phyloP scores from a whole-genome alignment of 257 asterid genomes.

The Gentiana macrophylla region DNA sequence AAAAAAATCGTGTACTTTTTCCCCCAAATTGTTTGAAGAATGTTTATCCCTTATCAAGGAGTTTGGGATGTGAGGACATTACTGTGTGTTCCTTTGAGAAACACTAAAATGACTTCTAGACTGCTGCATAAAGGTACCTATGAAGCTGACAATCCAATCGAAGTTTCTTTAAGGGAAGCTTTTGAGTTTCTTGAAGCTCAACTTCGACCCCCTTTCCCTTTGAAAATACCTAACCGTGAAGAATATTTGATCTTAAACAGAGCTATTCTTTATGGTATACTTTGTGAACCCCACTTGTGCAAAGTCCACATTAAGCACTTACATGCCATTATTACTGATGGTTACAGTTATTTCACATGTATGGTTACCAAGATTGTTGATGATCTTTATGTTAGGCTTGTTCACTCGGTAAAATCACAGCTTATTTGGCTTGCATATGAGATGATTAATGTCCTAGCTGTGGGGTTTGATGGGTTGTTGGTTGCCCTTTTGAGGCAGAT shows the following conservation, averaged over 20 bases:
- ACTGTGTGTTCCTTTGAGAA: too few species aligned
- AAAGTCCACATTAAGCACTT: conserved; percentile 60
- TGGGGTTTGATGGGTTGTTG: conserved; percentile 56
- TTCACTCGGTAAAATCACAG: conserved; percentile 42
- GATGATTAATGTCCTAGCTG: conserved; percentile 47
- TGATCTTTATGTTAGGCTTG: conserved; percentile 39
- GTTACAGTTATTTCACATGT: conserved; percentile 47
- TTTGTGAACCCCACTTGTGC: conserved; percentile 39
- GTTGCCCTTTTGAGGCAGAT: conserved; percentile 64
- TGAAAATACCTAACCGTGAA: conserved; percentile 41
- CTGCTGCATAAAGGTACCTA: conserved; percentile 20
- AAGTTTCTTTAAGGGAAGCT: conserved; percentile 43
- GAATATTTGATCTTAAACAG: conserved; percentile 49
- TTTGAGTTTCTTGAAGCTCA: conserved; percentile 39
- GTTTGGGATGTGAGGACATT: too few species aligned
- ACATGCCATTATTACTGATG: conserved; percentile 57
- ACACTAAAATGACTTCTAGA: background rate
- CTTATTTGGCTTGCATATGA: conserved; percentile 46
- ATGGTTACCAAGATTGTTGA: conserved; percentile 40
- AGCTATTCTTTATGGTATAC: conserved; percentile 56
- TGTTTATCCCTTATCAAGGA: too few species aligned
- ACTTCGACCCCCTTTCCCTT: conserved; percentile 63
- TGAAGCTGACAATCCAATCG: conserved; percentile 56
- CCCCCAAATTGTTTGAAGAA: too few species aligned
- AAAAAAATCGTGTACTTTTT: too few species aligned